Conservation (phyloP, 164 flowering plant genomes). For the Pachysandra terminalis region DNA sequence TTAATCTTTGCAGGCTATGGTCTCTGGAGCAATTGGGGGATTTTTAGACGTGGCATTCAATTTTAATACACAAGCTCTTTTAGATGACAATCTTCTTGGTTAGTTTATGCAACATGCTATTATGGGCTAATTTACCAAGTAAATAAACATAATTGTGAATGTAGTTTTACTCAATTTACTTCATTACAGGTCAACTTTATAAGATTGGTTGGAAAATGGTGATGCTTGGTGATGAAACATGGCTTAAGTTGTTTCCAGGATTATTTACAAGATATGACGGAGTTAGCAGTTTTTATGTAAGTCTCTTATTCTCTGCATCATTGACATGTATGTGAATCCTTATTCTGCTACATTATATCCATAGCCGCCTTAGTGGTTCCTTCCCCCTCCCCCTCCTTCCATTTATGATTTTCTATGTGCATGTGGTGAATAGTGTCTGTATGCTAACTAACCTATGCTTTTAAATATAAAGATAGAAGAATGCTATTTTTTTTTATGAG, state of each 20-base stretch:
- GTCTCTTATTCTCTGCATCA: conserved; percentile 14
- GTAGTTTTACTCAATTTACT: background rate
- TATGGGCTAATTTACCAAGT: conserved; percentile 1
- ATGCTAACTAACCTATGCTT: no score
- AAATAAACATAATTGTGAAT: background rate
- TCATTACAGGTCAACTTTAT: conserved; percentile 58
- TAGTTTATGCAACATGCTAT: conserved; percentile 20
- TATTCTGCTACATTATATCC: background rate
- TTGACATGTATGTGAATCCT: background rate
- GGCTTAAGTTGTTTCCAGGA: conserved; percentile 94
- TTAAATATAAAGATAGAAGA: no score
- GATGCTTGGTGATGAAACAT: conserved; percentile 97
- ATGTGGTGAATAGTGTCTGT: no score
- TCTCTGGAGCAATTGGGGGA: conserved; percentile 93
- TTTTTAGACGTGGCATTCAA: conserved; percentile 90
- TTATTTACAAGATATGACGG: conserved; percentile 81
- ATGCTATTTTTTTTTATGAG: no score
- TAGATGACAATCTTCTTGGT: conserved; percentile 95
- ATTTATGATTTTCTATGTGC: no score
- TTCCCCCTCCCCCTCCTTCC: no score
- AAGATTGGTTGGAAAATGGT: conserved; percentile 83
- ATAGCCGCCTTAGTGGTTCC: background rate
- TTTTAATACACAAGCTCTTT: conserved; percentile 84
- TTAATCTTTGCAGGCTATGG: conserved; percentile 63
- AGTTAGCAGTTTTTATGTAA: conserved; percentile 92